Conservation (phyloP, 495 filamentous ascomycete genomes). For the Corynascus novoguineensis region DNA sequence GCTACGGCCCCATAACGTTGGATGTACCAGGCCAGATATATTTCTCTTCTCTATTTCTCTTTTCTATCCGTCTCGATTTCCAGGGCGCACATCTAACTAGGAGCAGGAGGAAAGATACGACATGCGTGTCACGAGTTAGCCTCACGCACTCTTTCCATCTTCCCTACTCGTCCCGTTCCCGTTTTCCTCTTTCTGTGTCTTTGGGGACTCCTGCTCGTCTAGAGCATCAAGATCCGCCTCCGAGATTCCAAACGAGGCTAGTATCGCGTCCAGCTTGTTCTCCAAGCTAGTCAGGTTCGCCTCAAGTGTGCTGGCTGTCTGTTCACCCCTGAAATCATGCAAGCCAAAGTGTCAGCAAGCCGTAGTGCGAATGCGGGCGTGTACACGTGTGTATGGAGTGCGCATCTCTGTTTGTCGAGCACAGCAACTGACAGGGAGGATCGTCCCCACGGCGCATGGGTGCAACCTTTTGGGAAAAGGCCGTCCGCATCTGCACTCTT, state of each 20-base stretch:
- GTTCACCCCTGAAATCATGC: conserved; percentile 50
- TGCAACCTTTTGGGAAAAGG: too few relatives aligned
- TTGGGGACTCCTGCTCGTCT: background rate
- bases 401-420: too few relatives aligned
- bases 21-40: too few relatives aligned
- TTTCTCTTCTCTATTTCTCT: too few relatives aligned
- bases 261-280: conserved; percentile 48
- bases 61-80: background rate
- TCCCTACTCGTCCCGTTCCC: background rate
- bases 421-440: too few relatives aligned
- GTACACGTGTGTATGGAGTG: background rate
- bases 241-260: conserved; percentile 33
- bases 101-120: too few relatives aligned
- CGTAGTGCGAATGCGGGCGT: background rate
- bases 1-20: too few relatives aligned
- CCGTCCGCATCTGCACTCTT: background rate
- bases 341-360: background rate
- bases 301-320: conserved; percentile 50
- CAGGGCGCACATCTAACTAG: background rate
- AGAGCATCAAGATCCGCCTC: conserved; percentile 2
- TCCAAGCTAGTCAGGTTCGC: conserved; percentile 47
- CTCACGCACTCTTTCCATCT: background rate
- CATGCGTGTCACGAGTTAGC: background rate
- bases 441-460: too few relatives aligned
- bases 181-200: background rate